Conservation (phyloP, 306 rosid species). For the Fragaria vesca region DNA sequence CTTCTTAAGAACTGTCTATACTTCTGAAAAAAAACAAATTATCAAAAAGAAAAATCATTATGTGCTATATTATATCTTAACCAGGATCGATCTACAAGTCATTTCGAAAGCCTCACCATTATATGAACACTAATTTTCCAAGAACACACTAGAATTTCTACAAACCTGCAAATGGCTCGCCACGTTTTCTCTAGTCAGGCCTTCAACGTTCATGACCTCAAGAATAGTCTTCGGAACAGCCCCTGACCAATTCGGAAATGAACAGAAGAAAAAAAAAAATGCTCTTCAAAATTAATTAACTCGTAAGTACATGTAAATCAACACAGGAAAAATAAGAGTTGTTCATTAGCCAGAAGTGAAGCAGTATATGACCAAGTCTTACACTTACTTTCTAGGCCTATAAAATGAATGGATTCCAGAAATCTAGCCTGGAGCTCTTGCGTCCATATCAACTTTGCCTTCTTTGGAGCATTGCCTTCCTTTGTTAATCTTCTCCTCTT, state of each 20-base stretch:
- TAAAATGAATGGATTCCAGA: slow-evolving; percentile 11
- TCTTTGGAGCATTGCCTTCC: background rate
- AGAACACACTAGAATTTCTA: background rate
- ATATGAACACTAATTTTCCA: no score
- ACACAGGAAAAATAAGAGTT: background rate
- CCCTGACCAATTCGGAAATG: background rate
- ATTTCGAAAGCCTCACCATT: background rate
- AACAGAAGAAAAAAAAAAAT: background rate
- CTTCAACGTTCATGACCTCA: slow-evolving; percentile 18
- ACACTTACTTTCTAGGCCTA: slow-evolving; percentile 17
- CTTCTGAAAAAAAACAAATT: background rate
- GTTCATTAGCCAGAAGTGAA: background rate
- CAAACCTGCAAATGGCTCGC: slow-evolving; percentile 29
- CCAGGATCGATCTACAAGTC: background rate
- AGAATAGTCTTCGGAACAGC: slow-evolving; percentile 23
- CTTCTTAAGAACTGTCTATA: slow-evolving; percentile 16
- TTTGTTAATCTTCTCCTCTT: slow-evolving; percentile 8
- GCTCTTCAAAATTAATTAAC: no score
- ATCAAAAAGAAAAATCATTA: background rate
- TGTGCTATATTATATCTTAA: background rate
- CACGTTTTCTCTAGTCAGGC: slow-evolving; percentile 15
- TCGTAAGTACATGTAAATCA: background rate
- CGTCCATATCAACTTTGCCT: slow-evolving; percentile 16
- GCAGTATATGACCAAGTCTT: background rate
- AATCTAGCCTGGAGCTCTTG: slow-evolving; percentile 15